A percentile compares a stretch with the other conserved stretches of the same genome.
These are phyloP conservation scores for Podaxis sp. DNA, from an alignment of 768 basidiomycete genomes.

Conservation along the genomic window DNA sequence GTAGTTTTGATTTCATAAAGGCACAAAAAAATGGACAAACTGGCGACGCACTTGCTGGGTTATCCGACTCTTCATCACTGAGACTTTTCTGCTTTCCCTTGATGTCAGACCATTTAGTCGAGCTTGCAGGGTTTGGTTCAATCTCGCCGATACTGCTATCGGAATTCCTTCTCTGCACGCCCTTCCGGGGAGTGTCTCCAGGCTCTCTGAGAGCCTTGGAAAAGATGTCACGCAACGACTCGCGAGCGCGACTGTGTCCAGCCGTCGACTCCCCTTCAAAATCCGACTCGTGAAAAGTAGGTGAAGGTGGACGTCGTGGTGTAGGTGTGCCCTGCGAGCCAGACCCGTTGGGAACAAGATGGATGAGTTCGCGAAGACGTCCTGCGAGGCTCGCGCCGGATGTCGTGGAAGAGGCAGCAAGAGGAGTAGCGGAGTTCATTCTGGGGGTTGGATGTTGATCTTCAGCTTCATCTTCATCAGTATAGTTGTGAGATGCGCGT, in stretches of 20 bases:
- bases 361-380: conserved; percentile 62
- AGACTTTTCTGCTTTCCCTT: conserved; percentile 58
- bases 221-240: conserved; percentile 65
- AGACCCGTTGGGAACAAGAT: conserved; percentile 42
- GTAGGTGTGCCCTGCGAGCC: conserved; percentile 10
- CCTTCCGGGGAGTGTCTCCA: conserved; percentile 63
- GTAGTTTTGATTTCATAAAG: conserved; percentile 21
- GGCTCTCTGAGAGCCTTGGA: conserved; percentile 64
- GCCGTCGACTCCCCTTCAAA: conserved; percentile 47
- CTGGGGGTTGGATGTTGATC: conserved; percentile 33
- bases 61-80: conserved; percentile 69
- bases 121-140: conserved; percentile 50
- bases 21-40: conserved; percentile 3
- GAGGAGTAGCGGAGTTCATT: conserved; percentile 8
- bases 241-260: conserved; percentile 50
- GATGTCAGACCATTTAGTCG: conserved; percentile 37
- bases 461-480: conserved; percentile 26
- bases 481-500: conserved; percentile 19
- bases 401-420: conserved; percentile 35
- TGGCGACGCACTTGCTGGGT: conserved; percentile 44
- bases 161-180: conserved; percentile 47
- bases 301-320: conserved; percentile 26
- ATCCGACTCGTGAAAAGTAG: conserved; percentile 51
- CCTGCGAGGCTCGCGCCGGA: conserved; percentile 41
- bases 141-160: conserved; percentile 57